These are phyloP conservation scores for Penicillium taxi DNA, from an alignment of 495 filamentous ascomycete species.

Conservation along the genomic window DNA sequence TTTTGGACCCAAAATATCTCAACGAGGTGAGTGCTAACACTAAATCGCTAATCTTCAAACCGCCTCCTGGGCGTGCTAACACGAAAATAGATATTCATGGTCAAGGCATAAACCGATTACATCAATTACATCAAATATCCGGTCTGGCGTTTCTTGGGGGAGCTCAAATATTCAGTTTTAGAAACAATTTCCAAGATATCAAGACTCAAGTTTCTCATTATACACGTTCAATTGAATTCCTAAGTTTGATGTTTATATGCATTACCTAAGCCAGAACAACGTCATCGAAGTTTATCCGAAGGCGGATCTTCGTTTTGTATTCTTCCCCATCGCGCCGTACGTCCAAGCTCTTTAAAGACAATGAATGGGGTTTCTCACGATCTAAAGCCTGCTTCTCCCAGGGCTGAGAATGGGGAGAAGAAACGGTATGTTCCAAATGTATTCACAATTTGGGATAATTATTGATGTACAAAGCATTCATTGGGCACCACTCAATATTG, in stretches of 20 bases:
- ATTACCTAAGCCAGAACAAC: slow-evolving; percentile 5
- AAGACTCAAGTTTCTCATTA: background rate
- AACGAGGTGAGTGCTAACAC: slow-evolving; percentile 54
- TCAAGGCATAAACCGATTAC: slow-evolving; percentile 42
- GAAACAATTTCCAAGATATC: background rate
- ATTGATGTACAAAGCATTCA: slow-evolving; percentile 46
- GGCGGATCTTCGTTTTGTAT: background rate
- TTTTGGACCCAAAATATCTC: slow-evolving; percentile 61
- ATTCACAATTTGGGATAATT: background rate
- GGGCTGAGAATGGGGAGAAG: slow-evolving; percentile 3
- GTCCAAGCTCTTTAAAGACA: background rate
- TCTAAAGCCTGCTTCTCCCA: background rate
- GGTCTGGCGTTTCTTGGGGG: slow-evolving; percentile 1
- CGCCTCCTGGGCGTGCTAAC: slow-evolving; percentile 28
- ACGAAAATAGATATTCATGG: slow-evolving; percentile 61
- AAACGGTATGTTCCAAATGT: slow-evolving; percentile 10
- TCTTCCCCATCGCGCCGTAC: too few relatives aligned
- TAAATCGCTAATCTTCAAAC: background rate
- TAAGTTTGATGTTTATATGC: background rate
- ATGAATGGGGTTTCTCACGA: slow-evolving; percentile 13
- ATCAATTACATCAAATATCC: too few relatives aligned
- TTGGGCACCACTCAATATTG: slow-evolving; percentile 84
- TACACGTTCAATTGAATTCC: background rate
- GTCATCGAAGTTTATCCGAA: slow-evolving; percentile 8
- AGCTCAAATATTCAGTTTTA: background rate